Conservation (phyloP, 1,284 basidiomycete species). For the Ustilago bromivora region DNA sequence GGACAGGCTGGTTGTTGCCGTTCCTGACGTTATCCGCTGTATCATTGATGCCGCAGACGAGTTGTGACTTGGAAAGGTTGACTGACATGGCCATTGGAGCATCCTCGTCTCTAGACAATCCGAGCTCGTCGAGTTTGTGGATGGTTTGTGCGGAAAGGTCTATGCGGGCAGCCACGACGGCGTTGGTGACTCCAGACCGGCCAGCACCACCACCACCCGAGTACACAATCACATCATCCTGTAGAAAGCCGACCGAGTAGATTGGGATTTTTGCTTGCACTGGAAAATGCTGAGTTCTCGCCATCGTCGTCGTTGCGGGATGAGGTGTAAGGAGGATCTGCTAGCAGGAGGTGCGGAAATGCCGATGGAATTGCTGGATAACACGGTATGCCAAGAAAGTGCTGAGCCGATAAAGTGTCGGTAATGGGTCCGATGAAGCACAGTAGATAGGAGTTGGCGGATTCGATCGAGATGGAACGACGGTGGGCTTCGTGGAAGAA, state of each 20-base stretch:
- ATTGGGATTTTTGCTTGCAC: slow-evolving; percentile 59
- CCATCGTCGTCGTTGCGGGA: slow-evolving; percentile 21
- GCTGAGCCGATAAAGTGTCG: background rate
- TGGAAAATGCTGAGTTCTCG: slow-evolving; percentile 51
- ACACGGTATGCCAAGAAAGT: background rate
- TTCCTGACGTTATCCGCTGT: slow-evolving; percentile 32
- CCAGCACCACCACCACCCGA: slow-evolving; percentile 66
- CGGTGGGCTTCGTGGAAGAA: slow-evolving; percentile 2
- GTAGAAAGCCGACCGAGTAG: slow-evolving; percentile 62
- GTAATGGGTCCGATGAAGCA: background rate
- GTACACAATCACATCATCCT: slow-evolving; percentile 59
- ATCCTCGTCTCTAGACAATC: slow-evolving; percentile 62
- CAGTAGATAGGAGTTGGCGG: background rate
- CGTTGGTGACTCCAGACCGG: slow-evolving; percentile 64
- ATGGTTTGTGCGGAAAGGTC: slow-evolving; percentile 32
- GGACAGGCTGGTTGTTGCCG: slow-evolving; percentile 55
- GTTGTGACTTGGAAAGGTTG: slow-evolving; percentile 29
- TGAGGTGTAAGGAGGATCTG: background rate
- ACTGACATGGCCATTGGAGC: slow-evolving; percentile 67
- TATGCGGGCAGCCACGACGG: slow-evolving; percentile 52
- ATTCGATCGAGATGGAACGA: background rate
- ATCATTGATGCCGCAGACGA: slow-evolving; percentile 66
- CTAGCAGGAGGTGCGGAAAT: background rate
- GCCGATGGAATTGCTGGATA: slow-evolving; percentile 1
- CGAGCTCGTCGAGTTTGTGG: slow-evolving; percentile 48